Evolutionary conservation across 306 rosid species (phyloP), one percentile per base, ranked within the genome.

Genomic region (Vigna mungo): DNA sequence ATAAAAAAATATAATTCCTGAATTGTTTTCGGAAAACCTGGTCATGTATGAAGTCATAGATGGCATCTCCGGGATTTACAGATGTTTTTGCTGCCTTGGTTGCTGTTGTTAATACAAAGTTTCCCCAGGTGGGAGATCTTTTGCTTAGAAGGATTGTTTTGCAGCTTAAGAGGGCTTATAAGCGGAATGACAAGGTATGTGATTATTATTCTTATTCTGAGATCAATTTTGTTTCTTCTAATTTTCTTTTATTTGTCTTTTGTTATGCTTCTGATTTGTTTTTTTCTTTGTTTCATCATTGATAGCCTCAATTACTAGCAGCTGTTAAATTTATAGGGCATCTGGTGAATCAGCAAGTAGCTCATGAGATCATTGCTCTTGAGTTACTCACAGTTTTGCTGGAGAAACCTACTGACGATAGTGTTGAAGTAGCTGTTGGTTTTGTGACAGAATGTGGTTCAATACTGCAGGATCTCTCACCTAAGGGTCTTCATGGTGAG

Each of bases 381-480:
- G 99, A 92, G 87, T 81, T 95, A 62, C 96, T 95, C 34, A 95
- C 97, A 4, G 92, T 92, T 84, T 83, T 95, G 30, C 91, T 95
- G 2, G 97, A 95, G 88, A 90, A 92, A 68, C 99, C 99, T 39
- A 89, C 96, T 1, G 94, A 92, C 75, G 97, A 92, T 77, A 92
- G 97, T 83, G 99, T 95, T 80, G 97, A 95, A 87, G 97, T 92
- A 49, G 99, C 99, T 66, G 99, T 95, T 62, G 97, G 97, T 55
- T 95, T 95, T 95, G 99, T 92, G 43, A 90, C 90, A 1, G 96
- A 95, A 58, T 89, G 92, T 76, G 99, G 99, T 61, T 92, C 97
- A 70, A 87, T 91, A 75, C 82, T 95, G 76, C 93, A 92, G 72
- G 97, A 89, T 72, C 92, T 91, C 73, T 85, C 99, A 1, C 99